Evolutionary conservation across 2,329 filamentous ascomycete genomes (phyloP), one percentile per base, ranked within the genome.

Genomic region (Zarea fungicola): DNA sequence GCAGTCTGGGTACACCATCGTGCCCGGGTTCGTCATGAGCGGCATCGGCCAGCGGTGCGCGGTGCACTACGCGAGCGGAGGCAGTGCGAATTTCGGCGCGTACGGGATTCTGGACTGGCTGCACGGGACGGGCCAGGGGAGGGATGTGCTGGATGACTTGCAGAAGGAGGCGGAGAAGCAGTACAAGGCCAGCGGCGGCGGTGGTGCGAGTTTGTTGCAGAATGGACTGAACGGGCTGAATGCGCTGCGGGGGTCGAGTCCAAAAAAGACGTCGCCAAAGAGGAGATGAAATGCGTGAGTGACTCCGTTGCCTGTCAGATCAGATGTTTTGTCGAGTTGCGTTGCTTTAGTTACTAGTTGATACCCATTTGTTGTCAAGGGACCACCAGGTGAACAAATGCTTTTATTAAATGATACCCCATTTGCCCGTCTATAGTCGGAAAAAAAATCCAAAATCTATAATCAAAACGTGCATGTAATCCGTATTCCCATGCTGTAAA

Each of bases 1-100:
- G 23, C 81, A 80, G 65, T 86, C 81, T 0, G 85, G 85, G 0
- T 90, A 89, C 65, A 78, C 73, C 14, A 68, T 80, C 6, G 65
- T 79, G 0, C 77, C 77, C 0, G 77, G 76, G 1, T 71, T 79
- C 39, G 54, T 80, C 52, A 70, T 78, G 68, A 71, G 75, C 35
- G 76, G 76, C 9, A 72, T 79, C 51, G 60, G 71, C 6, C 64
- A 66, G 10, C 71, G 70, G 18, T 67, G 65, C 1, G 65, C 61
- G 1, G 69, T 72, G 4, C 83, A 86, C 58, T 82, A 84, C 60
- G 73, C 76, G 22, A 71, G 69, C 10, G 60, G 68, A 18, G 80
- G 80, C 0, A 63, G 67, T 13, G 80, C 81, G 0, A 85, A 85
- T 52, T 87, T 72, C 54, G 78, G 79, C 10, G 73, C 79, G 1